Percentiles rank a stretch among this genome's conserved stretches.
phyloP scores from a whole-genome alignment of 2,329 filamentous ascomycete species.

The Penicillium sp. region DNA sequence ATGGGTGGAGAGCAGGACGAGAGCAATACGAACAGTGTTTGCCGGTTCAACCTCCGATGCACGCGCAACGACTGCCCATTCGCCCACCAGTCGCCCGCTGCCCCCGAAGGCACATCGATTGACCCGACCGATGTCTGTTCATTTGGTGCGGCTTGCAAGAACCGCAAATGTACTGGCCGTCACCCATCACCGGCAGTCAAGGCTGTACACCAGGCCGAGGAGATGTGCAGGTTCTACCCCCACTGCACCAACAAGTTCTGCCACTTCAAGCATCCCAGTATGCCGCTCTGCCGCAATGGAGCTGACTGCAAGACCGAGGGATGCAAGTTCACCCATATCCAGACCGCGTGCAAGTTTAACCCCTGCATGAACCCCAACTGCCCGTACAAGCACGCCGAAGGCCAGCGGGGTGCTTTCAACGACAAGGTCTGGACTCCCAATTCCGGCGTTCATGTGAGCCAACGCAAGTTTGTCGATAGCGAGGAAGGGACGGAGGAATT shows the following conservation, averaged over 20 bases:
- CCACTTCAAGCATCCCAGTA: constrained; percentile 80
- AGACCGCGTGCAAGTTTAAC: constrained; percentile 80
- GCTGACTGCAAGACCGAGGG: constrained; percentile 73
- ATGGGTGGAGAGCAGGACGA: constrained; percentile 47
- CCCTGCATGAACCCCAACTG: constrained; percentile 88
- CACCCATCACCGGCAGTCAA: constrained; percentile 87
- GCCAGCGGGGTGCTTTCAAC: constrained; percentile 76
- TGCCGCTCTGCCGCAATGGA: constrained; percentile 86
- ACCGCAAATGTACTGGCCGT: constrained; percentile 83
- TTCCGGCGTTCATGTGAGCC: constrained; percentile 67
- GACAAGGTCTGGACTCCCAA: constrained; percentile 84
- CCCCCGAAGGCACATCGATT: constrained; percentile 68
- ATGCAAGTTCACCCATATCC: constrained; percentile 87
- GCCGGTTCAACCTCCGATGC: constrained; percentile 85
- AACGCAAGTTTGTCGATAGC: constrained; percentile 74
- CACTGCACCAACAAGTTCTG: constrained; percentile 86
- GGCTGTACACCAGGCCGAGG: constrained; percentile 70
- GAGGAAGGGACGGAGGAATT: constrained; percentile 63
- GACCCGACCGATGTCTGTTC: constrained; percentile 76
- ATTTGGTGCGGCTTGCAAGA: constrained; percentile 90
- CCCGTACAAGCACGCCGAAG: constrained; percentile 82
- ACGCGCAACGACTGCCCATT: constrained; percentile 86
- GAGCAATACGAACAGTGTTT: constrained; percentile 61
- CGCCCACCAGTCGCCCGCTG: constrained; percentile 89
- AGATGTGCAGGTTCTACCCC: constrained; percentile 85